Evolutionary conservation across 2,329 filamentous ascomycete genomes (phyloP).

Genomic region (Exophiala xenobiotica): DNA sequence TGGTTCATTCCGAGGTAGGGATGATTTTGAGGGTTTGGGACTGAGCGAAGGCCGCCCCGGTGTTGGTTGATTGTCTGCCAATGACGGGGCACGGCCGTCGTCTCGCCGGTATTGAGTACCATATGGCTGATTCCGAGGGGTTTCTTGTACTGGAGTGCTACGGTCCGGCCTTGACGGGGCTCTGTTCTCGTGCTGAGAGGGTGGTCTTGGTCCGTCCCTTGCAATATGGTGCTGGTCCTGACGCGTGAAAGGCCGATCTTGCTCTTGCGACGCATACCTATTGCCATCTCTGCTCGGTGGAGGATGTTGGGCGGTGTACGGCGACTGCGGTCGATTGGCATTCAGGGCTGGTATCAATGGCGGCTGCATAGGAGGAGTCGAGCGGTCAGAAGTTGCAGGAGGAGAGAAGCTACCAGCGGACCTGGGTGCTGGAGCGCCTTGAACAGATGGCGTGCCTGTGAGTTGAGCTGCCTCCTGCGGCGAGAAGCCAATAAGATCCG

Average conservation of each 20-base stretch:
- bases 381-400: constrained; percentile 27
- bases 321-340: constrained; percentile 25
- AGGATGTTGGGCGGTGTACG: constrained; percentile 14
- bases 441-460: constrained; percentile 50
- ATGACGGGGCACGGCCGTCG: constrained; percentile 17
- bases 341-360: constrained; percentile 17
- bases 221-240: constrained; percentile 17
- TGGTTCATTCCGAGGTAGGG: constrained; percentile 14
- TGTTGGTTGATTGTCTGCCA: constrained; percentile 15
- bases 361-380: constrained; percentile 17
- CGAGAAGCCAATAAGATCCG: constrained; percentile 80
- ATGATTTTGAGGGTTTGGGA: constrained; percentile 22
- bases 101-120: constrained; percentile 12
- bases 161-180: constrained; percentile 11
- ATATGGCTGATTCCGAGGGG: constrained; percentile 17
- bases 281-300: constrained; percentile 21
- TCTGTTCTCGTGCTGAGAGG: constrained; percentile 18
- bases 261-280: constrained; percentile 15
- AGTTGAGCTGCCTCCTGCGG: constrained; percentile 74
- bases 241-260: constrained; percentile 10
- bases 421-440: constrained; percentile 28
- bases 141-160: constrained; percentile 6
- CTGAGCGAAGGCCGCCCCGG: constrained; percentile 21
- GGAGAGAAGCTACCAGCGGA: constrained; percentile 26
- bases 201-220: constrained; percentile 16